Percentiles rank a stretch among this genome's conserved stretches.
Evolutionary conservation across 2,329 filamentous ascomycete genomes (phyloP).

Genomic region (Pseudocercospora fuligena): DNA sequence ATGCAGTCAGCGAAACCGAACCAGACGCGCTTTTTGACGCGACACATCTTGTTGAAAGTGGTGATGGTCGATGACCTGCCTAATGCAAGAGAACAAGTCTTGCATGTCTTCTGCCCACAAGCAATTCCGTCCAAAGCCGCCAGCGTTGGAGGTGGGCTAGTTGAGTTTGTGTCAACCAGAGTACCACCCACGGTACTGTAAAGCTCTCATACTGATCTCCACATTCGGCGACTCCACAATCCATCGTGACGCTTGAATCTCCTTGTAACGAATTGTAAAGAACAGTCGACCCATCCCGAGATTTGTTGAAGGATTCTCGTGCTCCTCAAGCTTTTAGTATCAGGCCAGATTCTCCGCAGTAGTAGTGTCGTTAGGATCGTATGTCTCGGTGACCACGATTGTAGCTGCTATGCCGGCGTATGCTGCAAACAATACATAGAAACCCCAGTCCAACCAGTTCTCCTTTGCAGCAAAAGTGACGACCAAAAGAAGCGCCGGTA

Average conservation of each 20-base stretch:
- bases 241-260: too few species aligned
- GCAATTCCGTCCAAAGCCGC: neutral
- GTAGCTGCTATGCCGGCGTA: neutral
- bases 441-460: neutral
- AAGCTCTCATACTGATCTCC: neutral
- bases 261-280: too few species aligned
- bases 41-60: neutral
- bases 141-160: neutral
- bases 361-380: too few species aligned
- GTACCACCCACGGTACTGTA: neutral
- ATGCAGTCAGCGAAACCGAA: neutral
- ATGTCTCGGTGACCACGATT: too few species aligned
- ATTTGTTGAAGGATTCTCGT: too few species aligned
- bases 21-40: neutral
- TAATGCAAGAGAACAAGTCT: neutral
- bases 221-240: neutral
- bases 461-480: neutral
- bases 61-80: neutral
- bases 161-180: neutral
- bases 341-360: neutral
- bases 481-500: neutral
- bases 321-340: too few species aligned
- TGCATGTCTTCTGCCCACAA: neutral
- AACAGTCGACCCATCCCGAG: too few species aligned
- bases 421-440: neutral